Evolutionary conservation across 305 asterid genomes (phyloP).

Genomic region (Fraxinus baroniana): DNA sequence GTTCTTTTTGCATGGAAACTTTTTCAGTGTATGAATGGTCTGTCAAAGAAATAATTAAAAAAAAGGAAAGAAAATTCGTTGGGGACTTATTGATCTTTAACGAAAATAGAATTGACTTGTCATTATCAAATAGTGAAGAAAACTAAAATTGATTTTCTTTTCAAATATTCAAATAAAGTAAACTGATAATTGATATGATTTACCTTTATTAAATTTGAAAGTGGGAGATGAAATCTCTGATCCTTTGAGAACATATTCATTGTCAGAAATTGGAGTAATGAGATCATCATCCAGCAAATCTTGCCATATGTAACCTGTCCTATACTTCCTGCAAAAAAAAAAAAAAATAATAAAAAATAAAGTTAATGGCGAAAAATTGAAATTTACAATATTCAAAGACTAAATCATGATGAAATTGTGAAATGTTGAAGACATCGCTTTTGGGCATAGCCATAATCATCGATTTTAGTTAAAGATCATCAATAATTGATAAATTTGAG

Average conservation of each 20-base stretch:
- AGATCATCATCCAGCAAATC: conserved; percentile 94
- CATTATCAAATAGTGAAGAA: too few species aligned
- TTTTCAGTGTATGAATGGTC: conserved; percentile 24
- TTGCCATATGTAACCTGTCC: conserved; percentile 89
- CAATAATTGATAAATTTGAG: neutral
- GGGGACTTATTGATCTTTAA: neutral
- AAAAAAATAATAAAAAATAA: neutral
- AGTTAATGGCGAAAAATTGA: neutral
- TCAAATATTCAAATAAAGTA: neutral
- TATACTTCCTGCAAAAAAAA: conserved; percentile 54
- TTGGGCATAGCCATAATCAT: neutral
- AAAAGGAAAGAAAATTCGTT: neutral
- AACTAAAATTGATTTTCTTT: neutral
- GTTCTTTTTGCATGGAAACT: conserved; percentile 34
- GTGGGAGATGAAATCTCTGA: conserved; percentile 51
- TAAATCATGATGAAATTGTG: neutral
- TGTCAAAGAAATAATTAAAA: conserved; percentile 2
- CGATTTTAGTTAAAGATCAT: neutral
- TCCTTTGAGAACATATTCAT: conserved; percentile 92
- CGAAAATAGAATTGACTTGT: neutral
- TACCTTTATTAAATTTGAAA: conserved; percentile 30
- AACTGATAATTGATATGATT: neutral
- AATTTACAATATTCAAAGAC: neutral
- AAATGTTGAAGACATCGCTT: neutral
- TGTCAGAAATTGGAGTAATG: conserved; percentile 82